phyloP scores from a whole-genome alignment of 2,329 filamentous ascomycete species.

The Diaporthe sp. region DNA sequence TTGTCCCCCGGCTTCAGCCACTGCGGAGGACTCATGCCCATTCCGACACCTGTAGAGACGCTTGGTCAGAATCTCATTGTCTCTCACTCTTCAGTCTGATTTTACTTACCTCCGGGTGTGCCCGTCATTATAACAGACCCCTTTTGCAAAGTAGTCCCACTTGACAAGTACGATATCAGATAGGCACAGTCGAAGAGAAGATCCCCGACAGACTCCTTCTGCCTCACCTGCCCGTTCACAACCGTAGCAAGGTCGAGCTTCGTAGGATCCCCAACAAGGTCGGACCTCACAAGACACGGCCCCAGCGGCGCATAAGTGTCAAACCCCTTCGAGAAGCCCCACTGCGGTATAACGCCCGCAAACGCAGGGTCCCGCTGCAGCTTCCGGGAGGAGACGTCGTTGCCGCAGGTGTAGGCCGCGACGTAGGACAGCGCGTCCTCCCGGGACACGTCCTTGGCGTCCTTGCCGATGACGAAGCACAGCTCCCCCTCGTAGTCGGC shows the following conservation, averaged over 20 bases:
- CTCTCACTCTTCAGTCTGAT: neutral
- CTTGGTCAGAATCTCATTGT: neutral
- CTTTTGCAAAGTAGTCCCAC: constrained; percentile 58
- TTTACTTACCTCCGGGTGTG: constrained; percentile 55
- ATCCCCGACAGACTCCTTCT: constrained; percentile 56
- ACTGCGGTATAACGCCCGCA: constrained; percentile 68
- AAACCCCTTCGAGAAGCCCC: constrained; percentile 70
- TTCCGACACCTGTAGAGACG: constrained; percentile 52
- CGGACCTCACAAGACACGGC: constrained; percentile 59
- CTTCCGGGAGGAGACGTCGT: constrained; percentile 68
- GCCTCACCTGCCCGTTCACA: constrained; percentile 62
- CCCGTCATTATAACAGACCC: constrained; percentile 62
- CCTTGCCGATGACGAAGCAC: constrained; percentile 61
- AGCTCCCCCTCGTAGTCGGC: constrained; percentile 65
- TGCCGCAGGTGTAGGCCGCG: constrained; percentile 66
- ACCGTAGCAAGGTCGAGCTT: constrained; percentile 59
- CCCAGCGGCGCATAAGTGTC: constrained; percentile 69
- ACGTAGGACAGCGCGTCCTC: constrained; percentile 63
- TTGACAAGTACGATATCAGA: constrained; percentile 53
- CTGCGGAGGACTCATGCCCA: constrained; percentile 56
- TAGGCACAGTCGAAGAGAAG: constrained; percentile 60
- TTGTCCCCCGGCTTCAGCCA: constrained; percentile 55
- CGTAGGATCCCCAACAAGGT: constrained; percentile 58
- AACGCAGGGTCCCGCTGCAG: constrained; percentile 62
- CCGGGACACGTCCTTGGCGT: constrained; percentile 55